These are phyloP conservation scores for Mesembryanthemum crystallinum DNA, from an alignment of 148 eudicot species.

Conservation along the genomic window DNA sequence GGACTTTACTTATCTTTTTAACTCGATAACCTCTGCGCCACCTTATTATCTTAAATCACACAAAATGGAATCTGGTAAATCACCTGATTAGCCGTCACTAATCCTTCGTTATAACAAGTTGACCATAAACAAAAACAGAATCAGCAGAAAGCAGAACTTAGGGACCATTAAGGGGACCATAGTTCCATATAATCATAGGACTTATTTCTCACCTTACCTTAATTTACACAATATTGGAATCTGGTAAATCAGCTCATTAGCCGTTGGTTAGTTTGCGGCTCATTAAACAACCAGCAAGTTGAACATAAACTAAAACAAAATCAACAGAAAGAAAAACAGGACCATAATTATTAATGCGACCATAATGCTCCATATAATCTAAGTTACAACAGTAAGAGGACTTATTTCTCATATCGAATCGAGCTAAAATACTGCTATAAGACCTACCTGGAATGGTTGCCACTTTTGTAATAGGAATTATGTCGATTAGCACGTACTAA, in stretches of 20 bases:
- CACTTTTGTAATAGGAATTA: neutral
- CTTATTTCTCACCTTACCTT: too few species aligned
- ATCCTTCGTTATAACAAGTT: too few species aligned
- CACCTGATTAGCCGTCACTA: too few species aligned
- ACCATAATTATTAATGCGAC: neutral
- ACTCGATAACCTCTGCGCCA: too few species aligned
- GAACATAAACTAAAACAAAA: neutral
- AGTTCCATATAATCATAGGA: too few species aligned
- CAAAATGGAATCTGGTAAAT: neutral
- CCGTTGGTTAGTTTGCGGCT: too few species aligned
- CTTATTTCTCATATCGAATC: neutral
- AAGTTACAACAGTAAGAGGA: too few species aligned
- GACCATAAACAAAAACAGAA: too few species aligned
- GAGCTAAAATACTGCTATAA: neutral
- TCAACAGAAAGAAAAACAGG: neutral
- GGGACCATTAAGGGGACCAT: too few species aligned
- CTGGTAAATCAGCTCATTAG: too few species aligned
- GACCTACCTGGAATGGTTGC: neutral
- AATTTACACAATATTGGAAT: too few species aligned
- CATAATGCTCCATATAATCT: neutral
- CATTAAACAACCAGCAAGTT: neutral
- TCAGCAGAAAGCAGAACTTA: too few species aligned
- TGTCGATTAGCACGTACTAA: neutral
- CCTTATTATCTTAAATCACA: slow-evolving; percentile 1
- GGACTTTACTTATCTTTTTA: neutral